Base-by-base conservation (phyloP, 192 early-diverging fungal species). In the Coemansia sp. region DNA sequence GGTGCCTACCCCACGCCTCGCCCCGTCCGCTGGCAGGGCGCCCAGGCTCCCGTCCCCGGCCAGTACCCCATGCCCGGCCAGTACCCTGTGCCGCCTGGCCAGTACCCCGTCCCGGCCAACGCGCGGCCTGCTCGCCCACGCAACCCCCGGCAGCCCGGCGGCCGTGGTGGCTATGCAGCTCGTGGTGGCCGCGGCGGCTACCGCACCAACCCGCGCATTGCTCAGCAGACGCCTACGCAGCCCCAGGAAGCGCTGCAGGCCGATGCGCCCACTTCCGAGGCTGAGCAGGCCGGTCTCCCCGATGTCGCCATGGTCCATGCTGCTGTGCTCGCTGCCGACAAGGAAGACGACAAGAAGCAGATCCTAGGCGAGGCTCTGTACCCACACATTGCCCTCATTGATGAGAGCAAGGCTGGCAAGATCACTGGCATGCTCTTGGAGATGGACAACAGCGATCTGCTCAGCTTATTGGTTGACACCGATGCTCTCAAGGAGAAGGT, bases 371-470 rank as follows among this genome's bases (percentile, higher is more conserved):
- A 99, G 85, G 87, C 89, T 50, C 85, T 99, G 50, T 99, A 93
- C 84, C 94, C 94, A 10, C 83, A 90, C 45, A 94, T 99, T 66
- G 83, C 86, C 62, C 62, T 42, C 11, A 66, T 69, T 40, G 86
- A 93, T 73, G 86, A 87, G 56, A 84, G 88, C 31, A 81, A 85
- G 62, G 94, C 96, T 59, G 94, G 94, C 69, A 98, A 99, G 90
- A 94, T 99, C 76, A 98, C 96, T 33, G 97, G 97, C 63, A 98
- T 99, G 96, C 86, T 96, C 60, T 85, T 98, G 55, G 96, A 99
- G 84, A 99, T 98, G 96, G 94, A 98, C 77, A 95, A 95, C 73
- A 77, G 86, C 59, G 97, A 99, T 78, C 83, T 98, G 59, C 82
- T 98, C 63, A 88, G 93, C 77, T 73, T 98, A 61, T 77, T 97